phyloP scores from a whole-genome alignment of 2,329 filamentous ascomycete species.

The Aspergillus sp. region DNA sequence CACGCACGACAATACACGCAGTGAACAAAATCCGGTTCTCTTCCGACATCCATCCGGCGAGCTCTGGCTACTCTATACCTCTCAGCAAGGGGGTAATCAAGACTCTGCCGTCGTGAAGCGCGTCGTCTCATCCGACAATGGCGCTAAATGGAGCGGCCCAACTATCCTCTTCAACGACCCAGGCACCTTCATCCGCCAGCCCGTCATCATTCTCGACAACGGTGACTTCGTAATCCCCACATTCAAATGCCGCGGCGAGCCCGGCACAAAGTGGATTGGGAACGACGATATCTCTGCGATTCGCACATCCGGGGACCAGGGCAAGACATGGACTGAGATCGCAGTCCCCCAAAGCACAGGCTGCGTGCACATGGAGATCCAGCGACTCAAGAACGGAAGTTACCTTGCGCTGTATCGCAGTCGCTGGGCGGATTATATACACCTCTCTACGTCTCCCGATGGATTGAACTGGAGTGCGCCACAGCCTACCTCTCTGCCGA shows the following conservation, averaged over 20 bases:
- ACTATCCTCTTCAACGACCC: neutral
- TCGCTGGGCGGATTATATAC: slow-evolving; percentile 5
- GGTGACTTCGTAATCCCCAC: neutral
- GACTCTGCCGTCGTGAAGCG: slow-evolving; percentile 4
- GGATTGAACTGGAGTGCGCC: slow-evolving; percentile 1
- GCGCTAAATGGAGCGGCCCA: neutral
- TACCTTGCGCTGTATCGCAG: slow-evolving; percentile 5
- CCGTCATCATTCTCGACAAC: neutral
- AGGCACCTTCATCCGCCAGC: slow-evolving; percentile 7
- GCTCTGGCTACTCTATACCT: slow-evolving; percentile 3
- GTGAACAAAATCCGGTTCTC: slow-evolving; percentile 2
- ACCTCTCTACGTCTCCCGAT: neutral
- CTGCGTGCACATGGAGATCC: slow-evolving; percentile 7
- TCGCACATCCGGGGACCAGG: neutral
- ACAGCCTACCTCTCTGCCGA: neutral
- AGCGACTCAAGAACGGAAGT: neutral
- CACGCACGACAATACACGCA: slow-evolving; percentile 2
- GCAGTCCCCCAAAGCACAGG: neutral
- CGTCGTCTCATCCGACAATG: neutral
- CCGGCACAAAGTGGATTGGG: slow-evolving; percentile 3
- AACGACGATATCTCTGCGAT: slow-evolving; percentile 4
- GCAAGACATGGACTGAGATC: neutral
- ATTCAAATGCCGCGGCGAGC: slow-evolving; percentile 4
- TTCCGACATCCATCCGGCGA: neutral
- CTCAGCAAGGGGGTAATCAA: neutral